Percentiles rank a stretch among this genome's conserved stretches.
Conservation (phyloP, 306 rosid species). For the Dryas octopetala region DNA sequence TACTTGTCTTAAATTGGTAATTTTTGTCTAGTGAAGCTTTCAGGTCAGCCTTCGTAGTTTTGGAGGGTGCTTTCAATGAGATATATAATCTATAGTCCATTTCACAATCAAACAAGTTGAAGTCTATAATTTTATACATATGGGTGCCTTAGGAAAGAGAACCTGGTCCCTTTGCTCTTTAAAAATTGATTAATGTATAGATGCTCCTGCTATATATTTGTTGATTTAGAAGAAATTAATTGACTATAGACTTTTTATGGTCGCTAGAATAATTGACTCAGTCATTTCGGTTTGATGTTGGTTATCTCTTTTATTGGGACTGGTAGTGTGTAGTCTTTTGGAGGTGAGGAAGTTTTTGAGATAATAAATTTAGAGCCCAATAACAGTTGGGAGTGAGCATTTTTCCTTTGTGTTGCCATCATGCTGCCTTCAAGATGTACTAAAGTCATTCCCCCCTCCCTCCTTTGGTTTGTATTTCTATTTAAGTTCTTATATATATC, state of each 20-base stretch:
- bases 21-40: not conserved
- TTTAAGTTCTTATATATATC: not conserved
- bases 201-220: not conserved
- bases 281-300: not conserved
- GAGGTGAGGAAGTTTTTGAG: not conserved
- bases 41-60: not conserved
- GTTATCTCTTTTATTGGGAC: not conserved
- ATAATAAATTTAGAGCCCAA: slow-evolving; percentile 4
- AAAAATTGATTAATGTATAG: not conserved
- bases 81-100: not conserved
- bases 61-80: not conserved
- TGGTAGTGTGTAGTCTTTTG: not conserved
- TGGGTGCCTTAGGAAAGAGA: not conserved
- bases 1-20: not conserved
- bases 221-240: not conserved
- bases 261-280: not conserved
- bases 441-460: slow-evolving; percentile 1
- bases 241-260: not conserved
- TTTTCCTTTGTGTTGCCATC: not conserved
- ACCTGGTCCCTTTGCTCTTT: not conserved
- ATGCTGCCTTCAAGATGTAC: slow-evolving; percentile 20
- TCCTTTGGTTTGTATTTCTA: not conserved
- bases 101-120: not conserved
- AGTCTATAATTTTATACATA: not conserved
- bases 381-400: not conserved